Evolutionary conservation across 2,329 filamentous ascomycete species (phyloP).

Genomic region (Endoconidiophora laricicola): DNA sequence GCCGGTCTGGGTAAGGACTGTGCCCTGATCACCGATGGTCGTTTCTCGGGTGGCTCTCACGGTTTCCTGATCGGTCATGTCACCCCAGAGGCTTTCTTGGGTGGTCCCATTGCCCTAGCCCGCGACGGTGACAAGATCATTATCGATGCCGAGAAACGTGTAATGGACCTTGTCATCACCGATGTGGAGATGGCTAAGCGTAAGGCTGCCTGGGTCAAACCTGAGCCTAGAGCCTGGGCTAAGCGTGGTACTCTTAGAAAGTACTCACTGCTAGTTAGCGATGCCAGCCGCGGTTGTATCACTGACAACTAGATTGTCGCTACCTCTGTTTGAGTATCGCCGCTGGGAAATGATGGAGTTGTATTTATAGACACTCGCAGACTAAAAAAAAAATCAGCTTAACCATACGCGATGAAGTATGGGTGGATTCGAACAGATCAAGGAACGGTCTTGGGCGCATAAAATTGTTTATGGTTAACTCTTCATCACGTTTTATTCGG

Average conservation of each 20-base stretch:
- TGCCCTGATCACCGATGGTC: constrained; percentile 56
- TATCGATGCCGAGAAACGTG: constrained; percentile 63
- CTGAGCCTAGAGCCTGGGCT: constrained; percentile 32
- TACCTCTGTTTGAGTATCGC: neutral
- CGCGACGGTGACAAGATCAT: constrained; percentile 63
- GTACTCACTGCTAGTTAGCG: constrained; percentile 44
- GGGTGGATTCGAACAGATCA: constrained; percentile 1
- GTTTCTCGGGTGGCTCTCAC: constrained; percentile 68
- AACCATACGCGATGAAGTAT: neutral
- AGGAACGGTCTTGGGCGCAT: constrained; percentile 9
- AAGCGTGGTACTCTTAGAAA: constrained; percentile 52
- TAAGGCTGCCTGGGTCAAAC: constrained; percentile 43
- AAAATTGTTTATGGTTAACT: constrained; percentile 9
- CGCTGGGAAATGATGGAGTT: neutral
- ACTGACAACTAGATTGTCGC: constrained; percentile 24
- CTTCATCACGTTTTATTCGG: constrained; percentile 4
- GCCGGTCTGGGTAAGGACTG: constrained; percentile 64
- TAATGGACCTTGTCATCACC: constrained; percentile 49
- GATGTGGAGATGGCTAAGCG: constrained; percentile 46
- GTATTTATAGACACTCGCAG: neutral
- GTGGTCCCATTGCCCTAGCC: constrained; percentile 73
- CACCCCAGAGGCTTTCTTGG: constrained; percentile 72
- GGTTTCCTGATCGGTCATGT: constrained; percentile 81
- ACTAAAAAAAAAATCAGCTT: neutral
- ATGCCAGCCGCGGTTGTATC: constrained; percentile 43